Evolutionary conservation across 208 protist species (phyloP).

Genomic region (Leishmania turanica): DNA sequence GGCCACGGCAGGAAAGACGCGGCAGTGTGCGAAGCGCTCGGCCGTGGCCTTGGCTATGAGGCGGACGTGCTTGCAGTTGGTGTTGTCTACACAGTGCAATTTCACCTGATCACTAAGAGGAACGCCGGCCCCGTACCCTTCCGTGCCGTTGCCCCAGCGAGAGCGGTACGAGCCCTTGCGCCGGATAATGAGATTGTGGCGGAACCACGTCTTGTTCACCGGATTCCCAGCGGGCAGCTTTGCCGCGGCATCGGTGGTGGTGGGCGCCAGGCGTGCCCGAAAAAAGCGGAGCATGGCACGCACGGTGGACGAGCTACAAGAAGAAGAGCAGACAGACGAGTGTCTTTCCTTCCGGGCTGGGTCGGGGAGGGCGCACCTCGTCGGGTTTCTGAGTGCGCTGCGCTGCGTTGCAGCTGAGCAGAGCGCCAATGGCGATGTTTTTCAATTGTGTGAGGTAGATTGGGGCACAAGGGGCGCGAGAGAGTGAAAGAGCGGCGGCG

Average conservation of each 20-base stretch:
- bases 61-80: slow-evolving; percentile 92
- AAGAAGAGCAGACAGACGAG: neutral
- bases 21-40: slow-evolving; percentile 90
- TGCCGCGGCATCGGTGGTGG: slow-evolving; percentile 81
- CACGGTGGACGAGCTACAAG: neutral
- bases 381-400: neutral
- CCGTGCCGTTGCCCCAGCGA: slow-evolving; percentile 84
- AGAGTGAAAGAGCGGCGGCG: neutral
- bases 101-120: slow-evolving; percentile 90
- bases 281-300: slow-evolving; percentile 42
- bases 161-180: slow-evolving; percentile 84
- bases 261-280: slow-evolving; percentile 43
- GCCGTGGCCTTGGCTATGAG: slow-evolving; percentile 86
- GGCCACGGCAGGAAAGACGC: slow-evolving; percentile 86
- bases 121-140: slow-evolving; percentile 82
- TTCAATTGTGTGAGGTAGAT: neutral
- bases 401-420: neutral
- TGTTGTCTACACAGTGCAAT: slow-evolving; percentile 94
- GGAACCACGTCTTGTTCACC: slow-evolving; percentile 85
- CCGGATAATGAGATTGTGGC: slow-evolving; percentile 86
- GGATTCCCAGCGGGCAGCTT: slow-evolving; percentile 89
- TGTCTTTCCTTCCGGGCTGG: neutral
- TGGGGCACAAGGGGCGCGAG: neutral
- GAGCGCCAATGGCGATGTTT: neutral
- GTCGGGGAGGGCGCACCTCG: neutral